Conservation (phyloP, 164 flowering plant species). For the Vitis amurensis region DNA sequence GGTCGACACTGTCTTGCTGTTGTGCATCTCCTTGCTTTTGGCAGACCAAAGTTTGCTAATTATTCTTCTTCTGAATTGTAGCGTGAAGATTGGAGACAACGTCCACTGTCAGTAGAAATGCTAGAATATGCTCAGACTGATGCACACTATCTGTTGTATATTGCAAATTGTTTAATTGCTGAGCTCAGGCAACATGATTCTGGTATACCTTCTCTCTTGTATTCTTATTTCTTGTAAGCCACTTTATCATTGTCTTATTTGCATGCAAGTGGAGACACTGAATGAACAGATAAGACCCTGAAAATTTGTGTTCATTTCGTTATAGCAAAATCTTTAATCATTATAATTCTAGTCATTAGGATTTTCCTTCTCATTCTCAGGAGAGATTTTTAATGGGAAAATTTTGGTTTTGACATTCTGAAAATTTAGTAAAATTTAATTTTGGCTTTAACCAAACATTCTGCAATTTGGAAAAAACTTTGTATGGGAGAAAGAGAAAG, state of each 20-base stretch:
- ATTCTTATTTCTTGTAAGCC: background rate
- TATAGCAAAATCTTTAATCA: background rate
- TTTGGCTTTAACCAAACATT: no score
- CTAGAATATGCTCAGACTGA: slow-evolving; percentile 83
- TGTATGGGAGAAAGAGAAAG: no score
- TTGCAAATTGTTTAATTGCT: slow-evolving; percentile 64
- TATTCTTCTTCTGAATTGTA: slow-evolving; percentile 23
- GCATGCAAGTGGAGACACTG: background rate
- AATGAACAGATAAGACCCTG: background rate
- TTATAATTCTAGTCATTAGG: background rate
- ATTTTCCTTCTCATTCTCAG: background rate
- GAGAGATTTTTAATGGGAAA: background rate
- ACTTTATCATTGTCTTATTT: background rate
- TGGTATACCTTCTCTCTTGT: slow-evolving; percentile 42
- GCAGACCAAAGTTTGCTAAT: background rate
- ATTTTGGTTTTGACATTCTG: no score
- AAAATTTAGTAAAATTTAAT: no score
- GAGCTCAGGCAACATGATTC: slow-evolving; percentile 54
- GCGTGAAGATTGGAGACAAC: slow-evolving; percentile 99
- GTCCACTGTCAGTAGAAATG: slow-evolving; percentile 87
- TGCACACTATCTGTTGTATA: slow-evolving; percentile 83
- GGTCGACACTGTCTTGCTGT: background rate
- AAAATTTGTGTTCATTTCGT: background rate
- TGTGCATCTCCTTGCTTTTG: background rate
- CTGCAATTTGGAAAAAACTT: no score